These are phyloP conservation scores for Rhododendron ferrugineum DNA, from an alignment of 148 eudicot genomes.

Conservation along the genomic window DNA sequence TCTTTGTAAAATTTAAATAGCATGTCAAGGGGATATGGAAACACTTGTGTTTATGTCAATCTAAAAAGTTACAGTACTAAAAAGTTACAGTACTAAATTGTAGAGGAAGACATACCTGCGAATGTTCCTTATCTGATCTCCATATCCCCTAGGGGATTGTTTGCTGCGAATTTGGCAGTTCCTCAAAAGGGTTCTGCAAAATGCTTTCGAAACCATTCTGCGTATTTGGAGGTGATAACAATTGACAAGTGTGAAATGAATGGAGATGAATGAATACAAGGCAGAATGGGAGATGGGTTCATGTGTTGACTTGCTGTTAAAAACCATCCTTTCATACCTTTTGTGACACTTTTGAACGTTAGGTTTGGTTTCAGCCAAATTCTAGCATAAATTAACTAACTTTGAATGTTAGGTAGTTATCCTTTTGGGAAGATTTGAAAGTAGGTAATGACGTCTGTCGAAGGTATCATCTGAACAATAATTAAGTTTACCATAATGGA, in stretches of 20 bases:
- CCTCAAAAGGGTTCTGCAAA: background rate
- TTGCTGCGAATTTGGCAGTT: background rate
- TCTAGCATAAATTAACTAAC: background rate
- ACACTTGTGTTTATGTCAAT: background rate
- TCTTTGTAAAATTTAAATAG: background rate
- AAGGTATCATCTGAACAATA: background rate
- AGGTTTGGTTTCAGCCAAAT: constrained; percentile 1
- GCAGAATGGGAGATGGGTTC: background rate
- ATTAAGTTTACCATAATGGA: background rate
- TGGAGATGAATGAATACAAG: background rate
- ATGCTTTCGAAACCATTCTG: background rate
- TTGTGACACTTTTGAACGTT: constrained; percentile 5
- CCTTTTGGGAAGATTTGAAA: background rate
- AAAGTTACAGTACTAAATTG: background rate
- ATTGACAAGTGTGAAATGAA: background rate
- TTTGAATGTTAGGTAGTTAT: background rate
- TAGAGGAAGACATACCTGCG: background rate
- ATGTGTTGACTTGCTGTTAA: background rate
- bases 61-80: background rate
- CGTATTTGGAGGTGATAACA: background rate
- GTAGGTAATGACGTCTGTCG: background rate
- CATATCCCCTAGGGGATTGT: background rate
- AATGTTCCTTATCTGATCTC: background rate
- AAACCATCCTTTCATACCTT: background rate
- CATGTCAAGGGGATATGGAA: background rate